Conservation (phyloP, 2,329 filamentous ascomycete genomes). For the Elsinoe fawcettii region DNA sequence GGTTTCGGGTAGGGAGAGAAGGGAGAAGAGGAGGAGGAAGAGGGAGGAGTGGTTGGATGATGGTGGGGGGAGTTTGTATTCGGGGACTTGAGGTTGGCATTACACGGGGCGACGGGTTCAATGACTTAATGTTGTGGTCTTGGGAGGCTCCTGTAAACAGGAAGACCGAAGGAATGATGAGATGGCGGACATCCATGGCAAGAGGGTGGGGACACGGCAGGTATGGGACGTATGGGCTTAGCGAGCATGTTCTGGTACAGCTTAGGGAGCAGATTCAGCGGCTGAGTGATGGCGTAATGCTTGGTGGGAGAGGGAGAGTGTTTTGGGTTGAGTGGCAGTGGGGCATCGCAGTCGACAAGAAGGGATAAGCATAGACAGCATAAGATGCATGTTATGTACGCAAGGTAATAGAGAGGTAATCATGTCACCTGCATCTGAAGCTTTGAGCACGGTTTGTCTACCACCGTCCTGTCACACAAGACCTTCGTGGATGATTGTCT, state of each 20-base stretch:
- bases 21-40: constrained; percentile 16
- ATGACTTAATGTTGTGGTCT: no score
- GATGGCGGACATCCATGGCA: no score
- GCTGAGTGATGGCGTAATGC: neutral
- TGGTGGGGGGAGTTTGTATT: constrained; percentile 15
- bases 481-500: no score
- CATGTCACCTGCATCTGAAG: neutral
- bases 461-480: no score
- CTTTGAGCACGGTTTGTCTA: no score
- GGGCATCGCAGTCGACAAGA: neutral
- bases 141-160: no score
- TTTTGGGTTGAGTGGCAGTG: no score
- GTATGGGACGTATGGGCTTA: neutral
- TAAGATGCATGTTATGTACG: constrained; percentile 3
- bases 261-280: neutral
- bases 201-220: no score
- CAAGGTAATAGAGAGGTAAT: neutral
- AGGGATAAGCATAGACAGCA: neutral
- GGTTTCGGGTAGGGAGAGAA: constrained; percentile 14
- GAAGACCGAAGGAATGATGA: no score
- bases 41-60: constrained; percentile 24
- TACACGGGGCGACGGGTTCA: no score
- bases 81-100: constrained; percentile 5
- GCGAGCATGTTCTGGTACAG: neutral
- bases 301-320: neutral